A percentile compares a stretch with the other conserved stretches of the same genome.
Evolutionary conservation across 2,329 filamentous ascomycete species (phyloP).

Genomic region (Ceratocystis ficicola): DNA sequence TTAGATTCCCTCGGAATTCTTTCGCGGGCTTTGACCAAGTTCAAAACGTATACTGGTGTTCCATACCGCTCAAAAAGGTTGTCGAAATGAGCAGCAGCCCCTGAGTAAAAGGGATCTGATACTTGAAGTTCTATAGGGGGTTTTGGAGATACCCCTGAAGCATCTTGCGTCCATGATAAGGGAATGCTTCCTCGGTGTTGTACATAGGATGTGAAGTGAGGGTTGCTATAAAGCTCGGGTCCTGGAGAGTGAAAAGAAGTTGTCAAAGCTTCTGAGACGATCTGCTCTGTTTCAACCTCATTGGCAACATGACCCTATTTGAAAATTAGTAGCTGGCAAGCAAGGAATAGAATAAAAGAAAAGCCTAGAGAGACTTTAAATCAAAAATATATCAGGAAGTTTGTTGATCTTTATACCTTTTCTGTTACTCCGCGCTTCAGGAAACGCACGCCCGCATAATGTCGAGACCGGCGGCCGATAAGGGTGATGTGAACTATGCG

Average conservation of each 20-base stretch:
- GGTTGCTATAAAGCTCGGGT: constrained; percentile 71
- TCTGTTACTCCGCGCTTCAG: constrained; percentile 93
- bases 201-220: constrained; percentile 89
- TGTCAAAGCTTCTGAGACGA: constrained; percentile 85
- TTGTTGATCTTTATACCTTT: constrained; percentile 33
- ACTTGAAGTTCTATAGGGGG: constrained; percentile 91
- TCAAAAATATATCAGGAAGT: not conserved
- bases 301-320: constrained; percentile 81
- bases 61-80: constrained; percentile 90
- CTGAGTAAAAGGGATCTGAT: constrained; percentile 90
- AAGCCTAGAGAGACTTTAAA: not conserved
- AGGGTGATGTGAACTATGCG: constrained; percentile 83
- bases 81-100: constrained; percentile 88
- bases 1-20: constrained; percentile 85
- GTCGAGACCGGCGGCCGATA: constrained; percentile 80
- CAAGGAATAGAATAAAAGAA: not conserved
- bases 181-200: constrained; percentile 96
- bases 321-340: constrained; percentile 3
- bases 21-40: constrained; percentile 81
- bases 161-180: constrained; percentile 94
- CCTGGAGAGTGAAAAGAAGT: constrained; percentile 93
- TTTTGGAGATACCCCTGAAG: constrained; percentile 86
- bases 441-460: constrained; percentile 89
- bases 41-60: constrained; percentile 79
- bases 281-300: constrained; percentile 97